A percentile compares a stretch with the other conserved stretches of the same genome.
These are phyloP conservation scores for Exophiala xenobiotica DNA, from an alignment of 2,329 filamentous ascomycete genomes.

Conservation along the genomic window DNA sequence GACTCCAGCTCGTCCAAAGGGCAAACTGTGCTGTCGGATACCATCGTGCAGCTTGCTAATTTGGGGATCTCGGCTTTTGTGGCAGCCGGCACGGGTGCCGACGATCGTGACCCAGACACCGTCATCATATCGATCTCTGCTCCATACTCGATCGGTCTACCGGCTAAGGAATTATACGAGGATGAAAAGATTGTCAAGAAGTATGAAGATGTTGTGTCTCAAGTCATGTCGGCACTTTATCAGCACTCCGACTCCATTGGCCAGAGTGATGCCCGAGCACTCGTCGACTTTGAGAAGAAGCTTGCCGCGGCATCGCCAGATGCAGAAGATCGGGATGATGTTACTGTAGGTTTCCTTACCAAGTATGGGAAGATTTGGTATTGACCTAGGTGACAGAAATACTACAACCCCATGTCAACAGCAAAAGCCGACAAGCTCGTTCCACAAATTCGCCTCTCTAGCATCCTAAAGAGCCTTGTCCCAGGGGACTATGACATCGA, in stretches of 20 bases:
- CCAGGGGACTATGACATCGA: constrained; percentile 53
- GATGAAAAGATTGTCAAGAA: constrained; percentile 53
- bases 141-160: constrained; percentile 55
- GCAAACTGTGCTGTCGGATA: constrained; percentile 36
- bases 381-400: constrained; percentile 39
- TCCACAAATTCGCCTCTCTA: constrained; percentile 56
- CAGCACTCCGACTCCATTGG: constrained; percentile 31
- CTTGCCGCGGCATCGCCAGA: constrained; percentile 60
- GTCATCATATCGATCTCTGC: constrained; percentile 50
- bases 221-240: constrained; percentile 42
- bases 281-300: constrained; percentile 61
- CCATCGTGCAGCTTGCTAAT: constrained; percentile 39
- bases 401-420: constrained; percentile 64
- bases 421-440: constrained; percentile 55
- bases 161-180: constrained; percentile 61
- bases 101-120: constrained; percentile 57
- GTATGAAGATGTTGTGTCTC: constrained; percentile 50
- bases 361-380: background rate
- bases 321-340: constrained; percentile 59
- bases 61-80: constrained; percentile 40
- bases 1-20: constrained; percentile 26
- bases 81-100: constrained; percentile 40
- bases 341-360: constrained; percentile 43
- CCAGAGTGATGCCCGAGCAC: constrained; percentile 37
- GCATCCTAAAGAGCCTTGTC: constrained; percentile 53